A percentile compares a stretch with the other conserved stretches of the same genome.
Conservation (phyloP, 441 rosid species). For the Mallotus repandus region DNA sequence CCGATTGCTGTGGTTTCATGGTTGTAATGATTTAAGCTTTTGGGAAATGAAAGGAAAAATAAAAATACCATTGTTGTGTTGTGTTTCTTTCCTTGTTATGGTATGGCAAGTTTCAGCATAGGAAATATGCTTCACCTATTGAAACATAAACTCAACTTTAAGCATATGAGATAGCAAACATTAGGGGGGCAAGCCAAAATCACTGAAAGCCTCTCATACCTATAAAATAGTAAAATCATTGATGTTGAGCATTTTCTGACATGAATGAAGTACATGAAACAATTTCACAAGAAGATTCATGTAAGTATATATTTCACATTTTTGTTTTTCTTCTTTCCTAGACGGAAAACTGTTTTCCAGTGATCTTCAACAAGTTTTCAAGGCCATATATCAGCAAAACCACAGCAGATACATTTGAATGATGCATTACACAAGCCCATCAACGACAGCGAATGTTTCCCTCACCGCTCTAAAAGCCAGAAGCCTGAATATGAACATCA, state of each 20-base stretch:
- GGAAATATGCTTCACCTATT: too few relatives aligned
- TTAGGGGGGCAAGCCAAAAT: too few relatives aligned
- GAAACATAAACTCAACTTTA: too few relatives aligned
- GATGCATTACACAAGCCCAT: constrained; percentile 8
- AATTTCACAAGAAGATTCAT: constrained; percentile 7
- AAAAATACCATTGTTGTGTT: background rate
- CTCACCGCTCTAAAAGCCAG: background rate
- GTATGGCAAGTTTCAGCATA: too few relatives aligned
- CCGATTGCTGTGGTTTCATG: background rate
- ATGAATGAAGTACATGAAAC: background rate
- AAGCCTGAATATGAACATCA: constrained; percentile 9
- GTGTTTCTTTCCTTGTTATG: too few relatives aligned
- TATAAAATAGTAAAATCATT: background rate
- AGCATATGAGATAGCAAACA: too few relatives aligned
- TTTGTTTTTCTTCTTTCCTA: background rate
- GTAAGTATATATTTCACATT: background rate
- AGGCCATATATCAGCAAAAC: constrained; percentile 13
- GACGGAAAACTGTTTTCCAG: background rate
- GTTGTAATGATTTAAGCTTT: constrained; percentile 2
- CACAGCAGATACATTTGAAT: constrained; percentile 13
- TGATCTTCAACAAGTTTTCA: constrained; percentile 14
- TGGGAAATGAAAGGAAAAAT: background rate
- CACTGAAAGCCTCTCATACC: too few relatives aligned
- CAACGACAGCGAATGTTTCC: background rate
- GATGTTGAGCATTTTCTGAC: background rate